Evolutionary conservation across 1,139 yeast genomes (phyloP).

Genomic region (Scheffersomyces parashehatae): DNA sequence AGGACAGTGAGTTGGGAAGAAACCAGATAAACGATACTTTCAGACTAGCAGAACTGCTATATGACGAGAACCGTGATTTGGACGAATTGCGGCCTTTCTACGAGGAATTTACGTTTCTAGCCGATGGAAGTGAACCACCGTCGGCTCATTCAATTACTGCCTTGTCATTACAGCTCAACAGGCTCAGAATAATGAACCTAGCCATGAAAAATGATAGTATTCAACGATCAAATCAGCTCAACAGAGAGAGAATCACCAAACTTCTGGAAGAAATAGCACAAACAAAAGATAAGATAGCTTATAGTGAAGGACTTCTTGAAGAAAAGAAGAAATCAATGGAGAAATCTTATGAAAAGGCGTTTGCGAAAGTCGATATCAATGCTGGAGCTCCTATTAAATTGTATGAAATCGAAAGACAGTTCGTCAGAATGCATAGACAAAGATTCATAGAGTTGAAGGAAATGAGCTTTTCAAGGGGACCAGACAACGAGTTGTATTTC

Average conservation of each 20-base stretch:
- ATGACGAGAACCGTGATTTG: constrained; percentile 9
- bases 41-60: constrained; percentile 15
- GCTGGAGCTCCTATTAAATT: constrained; percentile 24
- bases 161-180: constrained; percentile 45
- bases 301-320: constrained; percentile 2
- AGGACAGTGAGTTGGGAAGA: constrained; percentile 18
- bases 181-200: constrained; percentile 33
- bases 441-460: constrained; percentile 31
- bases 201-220: constrained; percentile 25
- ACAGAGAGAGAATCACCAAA: constrained; percentile 16
- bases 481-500: constrained; percentile 15
- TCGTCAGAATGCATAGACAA: constrained; percentile 23
- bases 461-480: constrained; percentile 16
- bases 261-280: constrained; percentile 13
- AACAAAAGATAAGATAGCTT: constrained; percentile 10
- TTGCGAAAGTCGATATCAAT: constrained; percentile 10
- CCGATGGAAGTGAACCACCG: background rate
- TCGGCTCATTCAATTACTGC: constrained; percentile 32
- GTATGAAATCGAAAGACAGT: constrained; percentile 30
- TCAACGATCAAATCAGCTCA: constrained; percentile 16
- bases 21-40: constrained; percentile 31
- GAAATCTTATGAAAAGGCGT: constrained; percentile 7
- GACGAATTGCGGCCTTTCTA: constrained; percentile 2
- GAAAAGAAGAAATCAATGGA: constrained; percentile 4
- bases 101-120: constrained; percentile 1